Percentiles rank a stretch among this genome's conserved stretches.
Conservation (phyloP, 345 rosid species). For the Euphorbia pulcherrima region DNA sequence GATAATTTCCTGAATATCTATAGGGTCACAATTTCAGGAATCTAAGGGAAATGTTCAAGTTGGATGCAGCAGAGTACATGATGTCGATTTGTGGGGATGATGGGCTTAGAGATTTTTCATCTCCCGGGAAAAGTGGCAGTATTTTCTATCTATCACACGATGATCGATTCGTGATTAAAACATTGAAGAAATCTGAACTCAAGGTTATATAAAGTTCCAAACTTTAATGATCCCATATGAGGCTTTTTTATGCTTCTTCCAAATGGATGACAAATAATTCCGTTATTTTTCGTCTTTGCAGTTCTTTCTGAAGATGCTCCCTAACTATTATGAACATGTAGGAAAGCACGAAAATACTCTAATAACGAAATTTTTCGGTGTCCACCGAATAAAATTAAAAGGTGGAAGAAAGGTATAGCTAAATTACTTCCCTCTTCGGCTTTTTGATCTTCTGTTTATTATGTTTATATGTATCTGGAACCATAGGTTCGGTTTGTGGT, state of each 20-base stretch:
- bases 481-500: conserved; percentile 90
- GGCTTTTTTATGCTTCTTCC: not conserved
- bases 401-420: conserved; percentile 71
- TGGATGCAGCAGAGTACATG: conserved; percentile 98
- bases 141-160: conserved; percentile 87
- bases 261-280: not conserved
- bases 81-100: conserved; percentile 98
- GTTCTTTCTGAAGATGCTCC: conserved; percentile 86
- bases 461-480: conserved; percentile 10
- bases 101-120: conserved; percentile 74
- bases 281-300: conserved; percentile 29
- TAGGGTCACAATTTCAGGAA: conserved; percentile 49
- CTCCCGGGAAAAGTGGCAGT: conserved; percentile 97
- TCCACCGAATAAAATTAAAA: conserved; percentile 69
- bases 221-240: conserved; percentile 26
- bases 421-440: conserved; percentile 10
- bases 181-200: conserved; percentile 72
- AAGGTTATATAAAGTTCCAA: too few relatives aligned
- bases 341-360: conserved; percentile 77
- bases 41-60: conserved; percentile 90
- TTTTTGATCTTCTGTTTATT: conserved; percentile 14
- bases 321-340: conserved; percentile 65
- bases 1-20: conserved; percentile 3
- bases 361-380: conserved; percentile 87
- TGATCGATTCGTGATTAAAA: conserved; percentile 89